Conservation (phyloP, 177 flowering plant species). For the Vitis hybrid region DNA sequence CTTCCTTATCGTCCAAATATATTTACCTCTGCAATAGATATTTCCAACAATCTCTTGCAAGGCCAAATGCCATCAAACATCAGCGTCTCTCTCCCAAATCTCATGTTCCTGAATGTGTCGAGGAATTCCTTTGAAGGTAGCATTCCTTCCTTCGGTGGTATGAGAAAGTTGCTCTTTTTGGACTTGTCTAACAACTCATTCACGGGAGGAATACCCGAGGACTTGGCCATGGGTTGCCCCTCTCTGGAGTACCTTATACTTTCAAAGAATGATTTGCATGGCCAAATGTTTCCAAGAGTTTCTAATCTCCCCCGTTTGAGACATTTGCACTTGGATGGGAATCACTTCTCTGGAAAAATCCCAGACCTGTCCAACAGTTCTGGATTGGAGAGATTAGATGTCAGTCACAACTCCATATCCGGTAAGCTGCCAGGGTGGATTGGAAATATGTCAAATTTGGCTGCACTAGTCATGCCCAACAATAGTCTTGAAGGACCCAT, state of each 20-base stretch:
- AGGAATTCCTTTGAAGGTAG: not conserved
- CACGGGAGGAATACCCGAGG: conserved; percentile 2
- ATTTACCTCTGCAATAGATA: not conserved
- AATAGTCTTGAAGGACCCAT: conserved; percentile 12
- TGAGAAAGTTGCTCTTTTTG: conserved; percentile 1
- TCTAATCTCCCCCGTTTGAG: not conserved
- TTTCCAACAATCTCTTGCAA: not conserved
- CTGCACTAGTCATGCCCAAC: not conserved
- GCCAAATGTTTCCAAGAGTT: not conserved
- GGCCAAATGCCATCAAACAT: conserved; percentile 13
- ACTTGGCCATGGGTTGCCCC: not conserved
- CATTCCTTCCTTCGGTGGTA: conserved; percentile 17
- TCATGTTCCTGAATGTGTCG: not conserved
- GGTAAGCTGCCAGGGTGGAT: conserved; percentile 11
- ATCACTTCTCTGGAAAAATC: conserved; percentile 11
- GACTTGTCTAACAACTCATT: conserved; percentile 23
- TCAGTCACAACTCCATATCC: conserved; percentile 2
- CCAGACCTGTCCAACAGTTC: not conserved
- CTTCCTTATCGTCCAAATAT: conserved; percentile 1
- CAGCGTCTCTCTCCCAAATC: conserved; percentile 2
- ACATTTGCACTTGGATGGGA: not conserved
- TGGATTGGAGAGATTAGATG: not conserved
- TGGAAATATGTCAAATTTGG: not conserved
- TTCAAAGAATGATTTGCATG: conserved; percentile 13
- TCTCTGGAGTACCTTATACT: not conserved